Conservation (phyloP, 2,329 filamentous ascomycete species). For the Fusarium sp. region DNA sequence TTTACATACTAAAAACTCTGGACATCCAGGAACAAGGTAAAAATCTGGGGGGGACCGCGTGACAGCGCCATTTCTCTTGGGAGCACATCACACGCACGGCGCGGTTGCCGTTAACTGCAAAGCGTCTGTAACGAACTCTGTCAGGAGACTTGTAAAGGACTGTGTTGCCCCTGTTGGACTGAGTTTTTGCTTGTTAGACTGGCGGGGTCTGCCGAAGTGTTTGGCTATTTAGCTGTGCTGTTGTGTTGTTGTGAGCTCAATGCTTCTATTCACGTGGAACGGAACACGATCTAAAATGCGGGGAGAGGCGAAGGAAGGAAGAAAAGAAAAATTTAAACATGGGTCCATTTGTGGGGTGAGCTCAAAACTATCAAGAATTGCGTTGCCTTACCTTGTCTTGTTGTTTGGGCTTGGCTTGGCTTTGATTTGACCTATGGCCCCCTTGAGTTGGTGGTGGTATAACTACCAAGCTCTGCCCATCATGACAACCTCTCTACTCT, state of each 20-base stretch:
- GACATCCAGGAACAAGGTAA: conserved; percentile 42
- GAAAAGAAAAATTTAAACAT: conserved; percentile 1
- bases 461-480: conserved; percentile 38
- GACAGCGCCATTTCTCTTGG: conserved; percentile 39
- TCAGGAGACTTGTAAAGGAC: conserved; percentile 12
- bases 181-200: too few relatives aligned
- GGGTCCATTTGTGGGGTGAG: conserved; percentile 42
- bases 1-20: conserved; percentile 46
- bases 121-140: conserved; percentile 20
- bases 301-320: conserved; percentile 17
- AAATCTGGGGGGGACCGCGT: conserved; percentile 39
- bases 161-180: background rate
- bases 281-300: conserved; percentile 37
- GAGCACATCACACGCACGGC: conserved; percentile 38
- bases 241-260: background rate
- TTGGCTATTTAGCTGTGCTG: too few relatives aligned
- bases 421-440: background rate
- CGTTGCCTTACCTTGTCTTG: conserved; percentile 23
- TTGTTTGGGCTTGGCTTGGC: conserved; percentile 10
- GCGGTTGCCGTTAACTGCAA: conserved; percentile 45
- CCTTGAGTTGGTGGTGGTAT: conserved; percentile 29
- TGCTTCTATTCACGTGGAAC: conserved; percentile 27
- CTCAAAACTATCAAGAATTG: conserved; percentile 19
- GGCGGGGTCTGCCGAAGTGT: too few relatives aligned
- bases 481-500: conserved; percentile 31